Percentiles rank a stretch among this genome's conserved stretches.
phyloP scores from a whole-genome alignment of 1,139 yeast species.

The Williopsis jadinii region DNA sequence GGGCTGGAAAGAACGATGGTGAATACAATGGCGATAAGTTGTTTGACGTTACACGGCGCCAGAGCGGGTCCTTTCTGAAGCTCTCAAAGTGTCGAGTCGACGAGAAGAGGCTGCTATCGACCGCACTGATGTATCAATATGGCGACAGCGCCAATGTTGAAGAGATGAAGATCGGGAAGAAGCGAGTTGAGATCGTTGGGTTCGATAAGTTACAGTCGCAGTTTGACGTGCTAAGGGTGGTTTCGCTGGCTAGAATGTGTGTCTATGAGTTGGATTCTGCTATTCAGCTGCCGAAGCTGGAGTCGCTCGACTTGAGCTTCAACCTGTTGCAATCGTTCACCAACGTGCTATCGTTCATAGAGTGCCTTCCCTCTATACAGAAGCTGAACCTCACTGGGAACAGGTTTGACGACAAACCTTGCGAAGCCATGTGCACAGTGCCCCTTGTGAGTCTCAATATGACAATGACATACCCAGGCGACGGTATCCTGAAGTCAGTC shows the following conservation, averaged over 20 bases:
- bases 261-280: slow-evolving; percentile 16
- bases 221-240: slow-evolving; percentile 35
- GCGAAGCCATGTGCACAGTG: slow-evolving; percentile 3
- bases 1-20: slow-evolving; percentile 54
- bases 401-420: slow-evolving; percentile 28
- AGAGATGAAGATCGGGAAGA: slow-evolving; percentile 38
- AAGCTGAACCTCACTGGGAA: slow-evolving; percentile 59
- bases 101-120: slow-evolving; percentile 30
- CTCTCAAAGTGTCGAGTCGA: slow-evolving; percentile 28
- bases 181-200: slow-evolving; percentile 56
- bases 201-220: slow-evolving; percentile 51
- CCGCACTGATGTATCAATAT: slow-evolving; percentile 47
- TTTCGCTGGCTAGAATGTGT: slow-evolving; percentile 41
- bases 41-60: slow-evolving; percentile 27
- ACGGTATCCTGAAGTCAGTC: slow-evolving; percentile 25
- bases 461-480: slow-evolving; percentile 22
- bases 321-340: slow-evolving; percentile 44
- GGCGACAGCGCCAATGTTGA: slow-evolving; percentile 25
- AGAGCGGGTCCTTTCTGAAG: slow-evolving; percentile 67
- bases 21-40: slow-evolving; percentile 35
- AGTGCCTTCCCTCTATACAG: slow-evolving; percentile 28
- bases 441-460: slow-evolving; percentile 26
- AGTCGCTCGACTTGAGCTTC: slow-evolving; percentile 51
- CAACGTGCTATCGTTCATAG: slow-evolving; percentile 33
- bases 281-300: slow-evolving; percentile 21